Evolutionary conservation across 163 green algal species (phyloP).

Genomic region (Scenedesmus sp.): DNA sequence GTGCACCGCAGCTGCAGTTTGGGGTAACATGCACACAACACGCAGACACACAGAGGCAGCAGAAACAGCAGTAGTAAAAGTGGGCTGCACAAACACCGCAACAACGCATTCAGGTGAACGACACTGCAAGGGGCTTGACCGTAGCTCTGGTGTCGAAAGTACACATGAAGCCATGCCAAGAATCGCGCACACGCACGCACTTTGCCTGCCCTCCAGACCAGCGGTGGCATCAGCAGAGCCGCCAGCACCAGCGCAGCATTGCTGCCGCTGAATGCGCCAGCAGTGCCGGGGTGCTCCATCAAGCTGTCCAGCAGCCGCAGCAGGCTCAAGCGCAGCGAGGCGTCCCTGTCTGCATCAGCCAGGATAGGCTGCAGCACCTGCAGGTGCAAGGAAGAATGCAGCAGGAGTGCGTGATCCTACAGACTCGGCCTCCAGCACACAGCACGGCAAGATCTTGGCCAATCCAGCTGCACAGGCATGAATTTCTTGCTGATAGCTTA

Average conservation of each 20-base stretch:
- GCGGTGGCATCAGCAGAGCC: slow-evolving; percentile 74
- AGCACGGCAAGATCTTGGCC: no score
- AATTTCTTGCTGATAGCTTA: no score
- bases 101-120: not conserved
- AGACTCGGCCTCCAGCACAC: no score
- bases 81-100: not conserved
- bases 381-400: not conserved
- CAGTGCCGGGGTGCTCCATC: slow-evolving; percentile 57
- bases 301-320: slow-evolving; percentile 75
- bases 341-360: slow-evolving; percentile 61
- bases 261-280: not conserved
- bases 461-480: no score
- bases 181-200: not conserved
- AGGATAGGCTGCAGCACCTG: slow-evolving; percentile 56
- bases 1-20: slow-evolving; percentile 62
- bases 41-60: not conserved
- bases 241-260: slow-evolving; percentile 47
- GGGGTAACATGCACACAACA: not conserved
- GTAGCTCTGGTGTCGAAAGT: no score
- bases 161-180: no score
- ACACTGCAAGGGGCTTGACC: no score
- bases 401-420: no score
- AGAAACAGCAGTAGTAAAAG: not conserved
- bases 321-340: slow-evolving; percentile 65
- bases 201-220: slow-evolving; percentile 87